phyloP scores from a whole-genome alignment of 768 basidiomycete genomes.

The Rhodotorula toruloides region DNA sequence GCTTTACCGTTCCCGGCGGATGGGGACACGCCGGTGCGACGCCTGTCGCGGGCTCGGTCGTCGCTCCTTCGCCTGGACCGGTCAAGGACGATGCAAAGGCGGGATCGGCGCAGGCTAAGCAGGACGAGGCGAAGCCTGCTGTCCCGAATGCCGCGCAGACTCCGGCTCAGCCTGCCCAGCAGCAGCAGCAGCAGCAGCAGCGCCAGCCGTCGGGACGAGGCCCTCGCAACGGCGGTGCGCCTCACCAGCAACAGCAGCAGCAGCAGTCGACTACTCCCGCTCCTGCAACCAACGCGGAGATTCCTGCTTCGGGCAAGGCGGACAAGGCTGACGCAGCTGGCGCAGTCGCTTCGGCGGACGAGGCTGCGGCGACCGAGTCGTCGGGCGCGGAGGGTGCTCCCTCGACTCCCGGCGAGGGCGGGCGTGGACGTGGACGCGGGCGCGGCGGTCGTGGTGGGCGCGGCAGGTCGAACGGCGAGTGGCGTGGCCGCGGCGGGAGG shows the following conservation, averaged over 20 bases:
- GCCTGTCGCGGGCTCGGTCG: not conserved
- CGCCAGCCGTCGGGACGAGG: not conserved
- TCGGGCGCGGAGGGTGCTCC: not conserved
- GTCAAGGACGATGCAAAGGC: not conserved
- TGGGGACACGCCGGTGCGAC: not conserved
- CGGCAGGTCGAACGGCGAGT: conserved; percentile 22
- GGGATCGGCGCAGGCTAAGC: not conserved
- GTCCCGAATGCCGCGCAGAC: not conserved
- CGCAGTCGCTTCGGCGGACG: too few relatives aligned
- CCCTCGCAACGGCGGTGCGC: too few relatives aligned
- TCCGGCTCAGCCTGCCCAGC: not conserved
- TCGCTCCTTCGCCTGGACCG: not conserved
- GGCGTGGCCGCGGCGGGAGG: conserved; percentile 3
- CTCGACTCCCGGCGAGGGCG: not conserved
- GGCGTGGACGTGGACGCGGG: conserved; percentile 1
- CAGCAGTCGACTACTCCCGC: too few relatives aligned
- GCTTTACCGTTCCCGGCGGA: not conserved
- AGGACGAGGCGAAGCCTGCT: not conserved
- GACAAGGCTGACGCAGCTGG: too few relatives aligned
- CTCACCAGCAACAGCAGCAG: too few relatives aligned
- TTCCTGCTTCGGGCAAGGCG: too few relatives aligned
- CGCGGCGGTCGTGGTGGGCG: conserved; percentile 5
- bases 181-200: not conserved
- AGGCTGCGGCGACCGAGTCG: not conserved
- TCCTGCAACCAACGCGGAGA: too few relatives aligned